Conservation (phyloP, 202 grass and related monocot genomes). For the Bolboschoenoplectus hybrid region DNA sequence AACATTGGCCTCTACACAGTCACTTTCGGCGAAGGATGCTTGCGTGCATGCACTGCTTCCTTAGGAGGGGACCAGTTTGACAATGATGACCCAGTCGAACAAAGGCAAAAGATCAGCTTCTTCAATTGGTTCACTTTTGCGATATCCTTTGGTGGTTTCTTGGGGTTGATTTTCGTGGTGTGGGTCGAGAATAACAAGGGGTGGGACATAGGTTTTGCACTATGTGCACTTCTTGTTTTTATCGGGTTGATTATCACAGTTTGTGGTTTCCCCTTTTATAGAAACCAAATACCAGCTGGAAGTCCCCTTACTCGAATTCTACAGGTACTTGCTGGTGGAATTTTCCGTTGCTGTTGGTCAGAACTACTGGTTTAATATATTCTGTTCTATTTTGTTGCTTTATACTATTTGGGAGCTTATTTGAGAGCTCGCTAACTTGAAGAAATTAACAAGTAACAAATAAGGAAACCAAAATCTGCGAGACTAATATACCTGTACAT, state of each 20-base stretch:
- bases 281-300: slow-evolving; percentile 60
- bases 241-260: slow-evolving; percentile 34
- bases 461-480: slow-evolving; percentile 11
- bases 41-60: slow-evolving; percentile 48
- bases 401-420: not conserved
- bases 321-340: slow-evolving; percentile 41
- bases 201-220: slow-evolving; percentile 54
- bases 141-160: slow-evolving; percentile 59
- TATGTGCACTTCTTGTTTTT: slow-evolving; percentile 46
- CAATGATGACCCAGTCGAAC: slow-evolving; percentile 39
- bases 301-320: slow-evolving; percentile 67
- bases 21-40: slow-evolving; percentile 48
- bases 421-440: not conserved
- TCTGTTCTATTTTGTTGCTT: not conserved
- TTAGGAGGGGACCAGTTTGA: slow-evolving; percentile 81
- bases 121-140: slow-evolving; percentile 78
- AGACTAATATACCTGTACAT: not conserved
- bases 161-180: slow-evolving; percentile 56
- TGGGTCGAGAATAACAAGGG: slow-evolving; percentile 72
- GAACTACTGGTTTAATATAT: not conserved
- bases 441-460: not conserved
- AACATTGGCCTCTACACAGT: slow-evolving; percentile 55
- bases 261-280: slow-evolving; percentile 52
- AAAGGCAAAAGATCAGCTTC: slow-evolving; percentile 53
- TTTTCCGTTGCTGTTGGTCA: not conserved